Evolutionary conservation across 1,284 basidiomycete species (phyloP).

Genomic region (Athelia sp.): DNA sequence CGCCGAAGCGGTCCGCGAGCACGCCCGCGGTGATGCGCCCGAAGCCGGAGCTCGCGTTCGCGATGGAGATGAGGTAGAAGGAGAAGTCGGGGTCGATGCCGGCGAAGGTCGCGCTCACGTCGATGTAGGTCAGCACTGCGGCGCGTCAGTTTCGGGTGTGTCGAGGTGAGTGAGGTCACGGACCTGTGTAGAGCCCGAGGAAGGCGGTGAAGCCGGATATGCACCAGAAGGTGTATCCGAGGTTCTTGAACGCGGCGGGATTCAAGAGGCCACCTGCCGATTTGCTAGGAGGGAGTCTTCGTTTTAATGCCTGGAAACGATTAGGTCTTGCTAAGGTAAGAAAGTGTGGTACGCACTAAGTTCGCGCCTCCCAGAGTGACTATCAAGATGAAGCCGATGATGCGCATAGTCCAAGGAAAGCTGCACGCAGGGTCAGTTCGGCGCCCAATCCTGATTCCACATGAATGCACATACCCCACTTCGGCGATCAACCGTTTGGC

Average conservation of each 20-base stretch:
- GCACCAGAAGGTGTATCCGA: slow-evolving; percentile 39
- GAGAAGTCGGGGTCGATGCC: slow-evolving; percentile 32
- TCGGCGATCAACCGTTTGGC: slow-evolving; percentile 29
- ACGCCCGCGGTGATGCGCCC: slow-evolving; percentile 35
- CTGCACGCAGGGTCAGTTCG: slow-evolving; percentile 20
- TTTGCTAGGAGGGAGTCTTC: slow-evolving; percentile 46
- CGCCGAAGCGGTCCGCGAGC: slow-evolving; percentile 33
- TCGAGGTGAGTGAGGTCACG: slow-evolving; percentile 8
- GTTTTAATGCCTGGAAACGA: slow-evolving; percentile 37
- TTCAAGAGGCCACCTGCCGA: slow-evolving; percentile 47
- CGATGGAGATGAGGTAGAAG: slow-evolving; percentile 41
- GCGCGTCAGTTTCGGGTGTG: slow-evolving; percentile 1
- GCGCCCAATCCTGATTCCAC: background rate
- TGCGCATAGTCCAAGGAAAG: slow-evolving; percentile 59
- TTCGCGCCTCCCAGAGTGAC: slow-evolving; percentile 37
- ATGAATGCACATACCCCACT: slow-evolving; percentile 25
- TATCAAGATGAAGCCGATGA: slow-evolving; percentile 49
- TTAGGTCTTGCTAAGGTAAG: background rate
- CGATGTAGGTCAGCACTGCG: slow-evolving; percentile 47
- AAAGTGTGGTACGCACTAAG: slow-evolving; percentile 17
- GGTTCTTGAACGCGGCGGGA: slow-evolving; percentile 39
- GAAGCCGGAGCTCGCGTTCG: slow-evolving; percentile 33
- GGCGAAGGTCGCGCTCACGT: slow-evolving; percentile 32
- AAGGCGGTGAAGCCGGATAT: slow-evolving; percentile 40
- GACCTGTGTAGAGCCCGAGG: slow-evolving; percentile 59